Base-by-base conservation (phyloP, 2,329 filamentous ascomycete genomes). In the Hymenoscyphus salicellus region DNA sequence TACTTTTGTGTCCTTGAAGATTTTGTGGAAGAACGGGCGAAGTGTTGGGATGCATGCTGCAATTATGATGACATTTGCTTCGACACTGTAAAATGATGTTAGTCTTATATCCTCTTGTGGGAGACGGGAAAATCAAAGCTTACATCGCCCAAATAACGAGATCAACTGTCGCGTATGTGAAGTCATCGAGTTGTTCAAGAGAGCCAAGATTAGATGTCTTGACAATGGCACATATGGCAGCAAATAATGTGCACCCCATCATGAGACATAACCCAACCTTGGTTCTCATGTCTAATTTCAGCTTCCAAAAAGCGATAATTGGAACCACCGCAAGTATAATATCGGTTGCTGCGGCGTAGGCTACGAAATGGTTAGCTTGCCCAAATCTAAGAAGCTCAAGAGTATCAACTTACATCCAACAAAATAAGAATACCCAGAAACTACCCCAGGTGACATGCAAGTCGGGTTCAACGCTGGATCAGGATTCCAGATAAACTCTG, bases 71-170 rank as follows among this genome's bases (percentile, higher is more conserved):
- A 59, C 57, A 41, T 59, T 59, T 14, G 33, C 57, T 43, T 59
- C 57, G 33, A 59, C 57, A 59, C 57, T 59, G 20, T 30, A 30
- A 28, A 26, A 26, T 16, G 23, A 41, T 5, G 33, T 59, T 59
- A 59, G 36, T 6, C 17, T 59, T 28, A 43, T 43, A 17, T 43
- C n/a, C 16, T 43, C 41, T 43, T 43, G 6, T 43, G 41, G 16
- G 41, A 43, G 16, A 43, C 4, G 14, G 41, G 41, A 43, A 26
- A 26, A 33, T 28, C 33, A 23, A 20, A 59, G 23, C 57, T 59
- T 59, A 43, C 57, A 59, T 43, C 11, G 57, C 57, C 57, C 57
- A 59, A 26, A 59, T 59, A 4, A 59, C 57, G 26, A 59, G 57
- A 23, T 59, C 36, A 10, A 59, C 57, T 17, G 57, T 59, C 2